Base-by-base conservation (phyloP, 1,139 yeast species). In the Hemisphaericaspora subhashii region DNA sequence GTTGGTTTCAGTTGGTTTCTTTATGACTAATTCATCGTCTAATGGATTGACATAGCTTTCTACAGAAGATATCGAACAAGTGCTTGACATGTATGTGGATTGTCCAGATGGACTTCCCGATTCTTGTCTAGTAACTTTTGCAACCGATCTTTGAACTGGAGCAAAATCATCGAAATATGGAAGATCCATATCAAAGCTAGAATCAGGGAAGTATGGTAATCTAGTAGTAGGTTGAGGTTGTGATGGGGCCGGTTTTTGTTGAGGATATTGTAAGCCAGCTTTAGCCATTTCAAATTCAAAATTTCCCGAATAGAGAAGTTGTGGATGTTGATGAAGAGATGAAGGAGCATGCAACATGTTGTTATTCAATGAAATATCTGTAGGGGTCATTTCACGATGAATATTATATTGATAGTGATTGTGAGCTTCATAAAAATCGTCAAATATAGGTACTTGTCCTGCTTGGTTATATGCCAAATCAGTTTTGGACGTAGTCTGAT, bases 21-120 rank as follows among this genome's bases (percentile, higher is more conserved):
- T 81, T 39, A 76, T 75, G 57, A 81, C 81, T 29, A 81, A 64
- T 47, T 84, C 90, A 45, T 83, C 88, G 43, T 78, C 84, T 31
- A 73, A 57, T 5, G 72, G 66, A 38, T 62, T 62, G 9, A 60
- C 47, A 36, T 51, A 53, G 37, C 63, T 58, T 31, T 61, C 68
- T 32, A 45, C 52, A 3, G 62, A 54, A 9, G 64, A 54, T 12
- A 54, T 50, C 16, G 57, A 52, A 17, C 51, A 44, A 6, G 45
- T 17, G 12, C 20, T 28, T 17, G 50, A 52, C 16, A 42, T 29
- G 16, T 43, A 44, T 15, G 37, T 25, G 10, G 22, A 29, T 8
- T 36, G 27, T 26, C 27, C 26, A 13, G 21, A 20, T 16, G 21
- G 31, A 11, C 23, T 16, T 8, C 14, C 18, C n/a, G n/a, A n/a